phyloP scores from a whole-genome alignment of 1,284 basidiomycete genomes.

The Boletus smithii region DNA sequence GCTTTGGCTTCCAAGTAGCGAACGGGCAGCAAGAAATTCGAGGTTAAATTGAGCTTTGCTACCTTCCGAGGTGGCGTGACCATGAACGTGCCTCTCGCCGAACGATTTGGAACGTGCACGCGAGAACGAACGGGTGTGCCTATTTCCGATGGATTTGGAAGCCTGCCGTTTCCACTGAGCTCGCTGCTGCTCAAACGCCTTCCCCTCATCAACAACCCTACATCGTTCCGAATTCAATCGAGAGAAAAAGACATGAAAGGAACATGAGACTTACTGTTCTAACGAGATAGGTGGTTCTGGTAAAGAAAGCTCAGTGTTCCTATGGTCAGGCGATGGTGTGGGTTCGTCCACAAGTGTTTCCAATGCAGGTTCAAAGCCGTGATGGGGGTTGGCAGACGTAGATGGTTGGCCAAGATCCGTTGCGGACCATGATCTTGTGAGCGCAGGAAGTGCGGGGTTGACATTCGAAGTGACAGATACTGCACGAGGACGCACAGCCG shows the following conservation, averaged over 20 bases:
- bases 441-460: constrained; percentile 35
- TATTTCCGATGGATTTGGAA: constrained; percentile 60
- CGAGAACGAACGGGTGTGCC: constrained; percentile 56
- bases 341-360: constrained; percentile 20
- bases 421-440: constrained; percentile 49
- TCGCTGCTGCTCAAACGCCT: constrained; percentile 57
- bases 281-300: constrained; percentile 61
- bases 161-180: constrained; percentile 64
- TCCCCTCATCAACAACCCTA: constrained; percentile 65
- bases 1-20: constrained; percentile 60
- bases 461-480: constrained; percentile 13
- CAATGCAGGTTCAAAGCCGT: constrained; percentile 23
- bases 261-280: constrained; percentile 52
- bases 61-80: constrained; percentile 19
- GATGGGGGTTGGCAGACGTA: constrained; percentile 3
- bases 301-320: constrained; percentile 51
- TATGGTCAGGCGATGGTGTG: constrained; percentile 29
- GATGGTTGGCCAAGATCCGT: constrained; percentile 31
- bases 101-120: constrained; percentile 61
- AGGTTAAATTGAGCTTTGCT: constrained; percentile 36
- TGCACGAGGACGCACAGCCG: constrained; percentile 21
- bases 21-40: constrained; percentile 58
- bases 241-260: constrained; percentile 1
- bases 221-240: background rate
- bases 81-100: constrained; percentile 36